Evolutionary conservation across 1,139 yeast genomes (phyloP).

Genomic region (Dujonia santamariae): DNA sequence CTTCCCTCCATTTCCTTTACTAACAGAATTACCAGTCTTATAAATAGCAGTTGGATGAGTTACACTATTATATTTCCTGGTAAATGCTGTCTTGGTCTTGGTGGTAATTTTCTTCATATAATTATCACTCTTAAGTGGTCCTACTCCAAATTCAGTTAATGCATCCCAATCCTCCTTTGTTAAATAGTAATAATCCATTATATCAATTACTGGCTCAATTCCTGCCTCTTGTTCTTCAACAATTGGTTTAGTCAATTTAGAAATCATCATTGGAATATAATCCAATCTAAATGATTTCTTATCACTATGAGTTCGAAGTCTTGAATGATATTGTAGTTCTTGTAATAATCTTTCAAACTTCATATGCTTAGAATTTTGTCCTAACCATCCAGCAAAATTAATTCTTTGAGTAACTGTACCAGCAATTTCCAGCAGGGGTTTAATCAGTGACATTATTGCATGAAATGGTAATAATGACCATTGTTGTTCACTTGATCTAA

Average conservation of each 20-base stretch:
- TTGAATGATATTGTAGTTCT: conserved; percentile 84
- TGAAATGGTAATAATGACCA: conserved; percentile 96
- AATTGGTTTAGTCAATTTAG: conserved; percentile 57
- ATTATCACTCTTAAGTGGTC: conserved; percentile 45
- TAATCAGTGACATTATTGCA: conserved; percentile 81
- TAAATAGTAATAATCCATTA: conserved; percentile 80
- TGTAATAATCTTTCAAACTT: conserved; percentile 78
- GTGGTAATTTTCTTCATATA: conserved; percentile 65
- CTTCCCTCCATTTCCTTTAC: conserved; percentile 28
- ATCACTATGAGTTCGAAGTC: conserved; percentile 76
- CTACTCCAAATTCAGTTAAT: conserved; percentile 78
- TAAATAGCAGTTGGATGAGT: conserved; percentile 87
- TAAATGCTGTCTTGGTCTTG: conserved; percentile 76
- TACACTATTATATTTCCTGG: conserved; percentile 71
- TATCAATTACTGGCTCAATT: conserved; percentile 57
- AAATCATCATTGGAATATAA: conserved; percentile 65
- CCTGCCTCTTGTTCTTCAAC: conserved; percentile 55
- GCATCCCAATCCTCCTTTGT: conserved; percentile 93
- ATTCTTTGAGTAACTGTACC: conserved; percentile 71
- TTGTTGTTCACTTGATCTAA: conserved; percentile 89
- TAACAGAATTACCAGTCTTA: conserved; percentile 58
- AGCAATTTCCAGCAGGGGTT: conserved; percentile 73
- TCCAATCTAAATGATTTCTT: conserved; percentile 73
- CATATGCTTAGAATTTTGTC: conserved; percentile 82
- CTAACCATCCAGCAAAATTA: conserved; percentile 84